Evolutionary conservation across 2,329 filamentous ascomycete genomes (phyloP), one percentile per base, ranked within the genome.

Genomic region (Cytospora paraplurivora): DNA sequence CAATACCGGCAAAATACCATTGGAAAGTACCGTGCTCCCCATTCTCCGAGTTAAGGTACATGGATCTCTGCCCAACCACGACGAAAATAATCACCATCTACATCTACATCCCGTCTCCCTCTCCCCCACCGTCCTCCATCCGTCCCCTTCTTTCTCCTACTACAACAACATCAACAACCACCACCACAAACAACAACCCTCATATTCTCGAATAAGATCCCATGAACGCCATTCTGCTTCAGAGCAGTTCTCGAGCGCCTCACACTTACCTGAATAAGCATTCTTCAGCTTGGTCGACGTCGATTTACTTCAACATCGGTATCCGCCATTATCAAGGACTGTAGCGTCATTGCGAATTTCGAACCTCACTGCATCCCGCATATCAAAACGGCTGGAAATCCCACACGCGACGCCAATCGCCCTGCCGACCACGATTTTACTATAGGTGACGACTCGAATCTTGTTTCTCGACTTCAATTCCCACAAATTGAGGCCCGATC

Each of bases 101-200:
- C 70, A 69, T 69, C 67, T 71, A 69, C 65, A 65, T 68, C 49
- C 64, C 60, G 61, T 63, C 64, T 53, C 56, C 44, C 61, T 56
- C 57, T 59, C 58, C 56, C 34, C 63, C 56, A 56, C 67, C 63
- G 61, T 68, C 27, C 7, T 62, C 62, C 50, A 56, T 37, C 61
- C 47, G 37, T 58, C 60, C 59, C 59, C 62, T 60, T 57, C 44
- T 44, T 55, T 55, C 59, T 56, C 58, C 62, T 57, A 54, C 62
- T 61, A 58, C 49, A 53, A 62, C 61, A 63, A 65, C 53, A 49
- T 56, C 53, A 61, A 53, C 57, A 34, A 54, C 21, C 27, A 59
- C 50, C 33, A 15, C 34, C 37, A 44, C 56, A 51, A 54, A 61
- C 50, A 52, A 61, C 58, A 52, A 41, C 47, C 50, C 44, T 56